Base-by-base conservation (phyloP, 1,284 basidiomycete genomes). In the Erythrobasidium hasegawianum region DNA sequence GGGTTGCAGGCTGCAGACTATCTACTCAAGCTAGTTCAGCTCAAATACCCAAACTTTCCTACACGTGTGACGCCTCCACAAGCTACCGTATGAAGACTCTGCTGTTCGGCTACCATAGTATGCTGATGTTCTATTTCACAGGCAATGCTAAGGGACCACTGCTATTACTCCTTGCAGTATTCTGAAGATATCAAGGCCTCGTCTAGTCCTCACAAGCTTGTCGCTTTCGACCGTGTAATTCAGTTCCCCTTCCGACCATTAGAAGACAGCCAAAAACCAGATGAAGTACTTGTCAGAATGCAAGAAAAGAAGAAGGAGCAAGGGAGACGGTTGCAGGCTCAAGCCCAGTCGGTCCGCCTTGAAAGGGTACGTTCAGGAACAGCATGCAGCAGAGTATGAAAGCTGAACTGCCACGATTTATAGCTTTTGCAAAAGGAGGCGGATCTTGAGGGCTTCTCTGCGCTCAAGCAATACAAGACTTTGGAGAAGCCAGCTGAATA, bases 1-100 rank as follows among this genome's bases (percentile, higher is more conserved):
- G 86, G 90, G 9, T 84, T 86, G 0, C 93, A 96, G 74, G 86
- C 92, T 0, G 85, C 89, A 0, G 95, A 98, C 55, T 88, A 96
- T 72, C 82, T 98, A 56, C 83, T 96, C 64, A 94, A 93, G 74
- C 84, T 95, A 7, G 85, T 93, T 40, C 94, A 97, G 76, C 83
- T 98, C 64, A 99, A 98, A 77, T 97, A 98, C 75, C 89, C 96
- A 14, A 88, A 83, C 49, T 98, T 98, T 72, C 84, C 84, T 0
- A 77, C 80, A 13, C 79, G 81, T 40, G 80, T 85, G 49, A 81
- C 82, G 0, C 71, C 75, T 3, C 75, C 77, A 40, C 84, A 85
- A 73, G 80, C 83, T 3, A 80, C 80, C 0, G 82, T 82, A 68
- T n/a, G 67, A 79, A 71, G 2, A 18, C 45, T 40, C 18, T 38